Evolutionary conservation across 163 green algal genomes (phyloP), one percentile per base, ranked within the genome.

Genomic region (Picocystis sp.): DNA sequence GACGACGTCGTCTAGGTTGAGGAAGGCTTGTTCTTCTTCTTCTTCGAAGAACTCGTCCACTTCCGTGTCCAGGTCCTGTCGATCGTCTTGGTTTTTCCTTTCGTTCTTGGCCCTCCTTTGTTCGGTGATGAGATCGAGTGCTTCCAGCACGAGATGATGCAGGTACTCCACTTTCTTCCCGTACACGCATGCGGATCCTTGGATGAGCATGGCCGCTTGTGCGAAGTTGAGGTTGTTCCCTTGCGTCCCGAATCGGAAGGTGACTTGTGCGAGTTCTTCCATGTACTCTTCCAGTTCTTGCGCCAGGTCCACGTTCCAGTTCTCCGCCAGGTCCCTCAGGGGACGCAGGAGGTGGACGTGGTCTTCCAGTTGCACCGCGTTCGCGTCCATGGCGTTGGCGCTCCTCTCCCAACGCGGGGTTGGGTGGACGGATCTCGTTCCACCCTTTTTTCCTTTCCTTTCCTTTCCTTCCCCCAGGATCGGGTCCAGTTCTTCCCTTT

Each of bases 131-230:
- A 69, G 67, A 14, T 81, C 69, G n/a, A 89, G 51, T 0, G 78
- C 78, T 53, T 83, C 65, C 53, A 81, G 82, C 9, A 86, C 81
- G 50, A 93, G 56, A 12, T 56, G 78, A 59, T 88, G 72, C 22
- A 93, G 70, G 60, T 87, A 83, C 60, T 93, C 81, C 1, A 93
- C 83, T 60, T 93, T 93, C 43, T 81, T 84, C 60, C 73, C 78
- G 67, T 87, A 93, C 8, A 93, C 71, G 53, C 73, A 81, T 11
- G 81, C 73, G 15, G 77, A 87, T 17, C 79, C 79, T 55, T 93
- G 76, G 42, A 93, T 89, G 24, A 93, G 55, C 46, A 93, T 65
- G 2, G 83, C 83, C 14, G 83, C 83, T 77, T 92, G 77, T 8
- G 82, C 80, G 66, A 93, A 93, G 55, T 91, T 88, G 2, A 93